These are phyloP conservation scores for Colletotrichum sp. DNA, from an alignment of 2,329 filamentous ascomycete species.

Conservation along the genomic window DNA sequence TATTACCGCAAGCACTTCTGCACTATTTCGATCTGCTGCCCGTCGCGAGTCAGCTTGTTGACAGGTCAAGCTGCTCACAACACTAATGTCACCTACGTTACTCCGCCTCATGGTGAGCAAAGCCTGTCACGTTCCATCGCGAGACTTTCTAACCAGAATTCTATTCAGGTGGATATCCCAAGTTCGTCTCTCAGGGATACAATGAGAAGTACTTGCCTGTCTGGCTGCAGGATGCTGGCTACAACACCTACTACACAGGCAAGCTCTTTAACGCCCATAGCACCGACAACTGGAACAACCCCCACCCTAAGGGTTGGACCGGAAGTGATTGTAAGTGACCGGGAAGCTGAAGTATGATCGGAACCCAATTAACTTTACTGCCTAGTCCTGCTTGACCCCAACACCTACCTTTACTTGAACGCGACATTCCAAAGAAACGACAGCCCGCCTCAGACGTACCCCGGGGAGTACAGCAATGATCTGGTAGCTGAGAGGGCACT, in stretches of 20 bases:
- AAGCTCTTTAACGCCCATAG: constrained; percentile 74
- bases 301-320: constrained; percentile 64
- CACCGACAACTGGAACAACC: constrained; percentile 64
- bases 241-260: constrained; percentile 76
- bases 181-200: constrained; percentile 68
- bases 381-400: constrained; percentile 43
- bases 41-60: constrained; percentile 68
- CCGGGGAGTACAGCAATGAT: constrained; percentile 51
- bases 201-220: constrained; percentile 73
- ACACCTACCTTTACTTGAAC: constrained; percentile 51
- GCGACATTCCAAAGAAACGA: constrained; percentile 52
- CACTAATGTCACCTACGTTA: constrained; percentile 69
- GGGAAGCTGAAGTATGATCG: background rate
- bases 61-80: constrained; percentile 73
- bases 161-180: constrained; percentile 56
- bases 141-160: constrained; percentile 30
- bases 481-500: constrained; percentile 63
- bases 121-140: background rate
- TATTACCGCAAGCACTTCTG: constrained; percentile 68
- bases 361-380: background rate
- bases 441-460: constrained; percentile 31
- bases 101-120: constrained; percentile 55
- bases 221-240: constrained; percentile 73
- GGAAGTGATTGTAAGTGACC: constrained; percentile 36
- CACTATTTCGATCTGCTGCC: constrained; percentile 71